These are phyloP conservation scores for Phialocephala subalpina DNA, from an alignment of 2,329 filamentous ascomycete species.

Conservation along the genomic window DNA sequence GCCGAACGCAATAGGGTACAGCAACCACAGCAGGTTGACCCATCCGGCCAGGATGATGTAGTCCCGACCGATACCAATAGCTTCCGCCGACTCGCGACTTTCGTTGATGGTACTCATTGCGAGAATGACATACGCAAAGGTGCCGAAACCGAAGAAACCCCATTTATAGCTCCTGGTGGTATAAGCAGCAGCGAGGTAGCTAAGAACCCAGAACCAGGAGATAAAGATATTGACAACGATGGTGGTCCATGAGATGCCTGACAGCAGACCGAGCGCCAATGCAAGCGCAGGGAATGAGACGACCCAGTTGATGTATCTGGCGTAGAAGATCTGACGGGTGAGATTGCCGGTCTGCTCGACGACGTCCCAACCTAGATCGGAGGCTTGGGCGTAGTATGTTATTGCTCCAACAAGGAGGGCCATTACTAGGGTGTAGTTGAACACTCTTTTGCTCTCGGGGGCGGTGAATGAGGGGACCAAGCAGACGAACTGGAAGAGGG, in stretches of 20 bases:
- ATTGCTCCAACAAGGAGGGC: conserved; percentile 65
- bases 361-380: conserved; percentile 67
- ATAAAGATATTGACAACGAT: conserved; percentile 67
- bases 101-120: conserved; percentile 35
- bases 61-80: conserved; percentile 17
- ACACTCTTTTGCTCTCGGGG: conserved; percentile 58
- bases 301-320: conserved; percentile 67
- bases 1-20: conserved; percentile 70
- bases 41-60: conserved; percentile 16
- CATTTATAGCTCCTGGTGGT: conserved; percentile 69
- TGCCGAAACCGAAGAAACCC: conserved; percentile 68
- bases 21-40: conserved; percentile 62
- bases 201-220: conserved; percentile 70
- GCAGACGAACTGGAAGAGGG: conserved; percentile 1
- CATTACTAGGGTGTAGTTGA: conserved; percentile 68
- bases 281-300: conserved; percentile 60
- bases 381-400: conserved; percentile 70
- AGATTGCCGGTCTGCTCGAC: conserved; percentile 50
- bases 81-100: conserved; percentile 16
- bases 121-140: conserved; percentile 62
- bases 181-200: conserved; percentile 70
- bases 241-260: conserved; percentile 68
- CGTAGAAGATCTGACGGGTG: conserved; percentile 69
- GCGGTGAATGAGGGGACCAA: conserved; percentile 46
- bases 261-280: conserved; percentile 66